Evolutionary conservation across 2,329 filamentous ascomycete genomes (phyloP).

Genomic region (Huntiella bhutanensis): DNA sequence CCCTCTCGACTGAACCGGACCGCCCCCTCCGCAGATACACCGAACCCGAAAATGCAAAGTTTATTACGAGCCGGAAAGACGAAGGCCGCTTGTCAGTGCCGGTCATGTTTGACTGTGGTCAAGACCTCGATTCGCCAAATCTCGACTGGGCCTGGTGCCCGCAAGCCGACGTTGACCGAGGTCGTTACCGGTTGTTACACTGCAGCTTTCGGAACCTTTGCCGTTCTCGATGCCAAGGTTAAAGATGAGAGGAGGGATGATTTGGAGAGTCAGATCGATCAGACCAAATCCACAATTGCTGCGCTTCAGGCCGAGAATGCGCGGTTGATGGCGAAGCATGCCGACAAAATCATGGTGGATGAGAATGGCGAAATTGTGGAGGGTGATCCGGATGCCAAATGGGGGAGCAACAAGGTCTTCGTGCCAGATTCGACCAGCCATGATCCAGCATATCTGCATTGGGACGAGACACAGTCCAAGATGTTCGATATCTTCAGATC

Average conservation of each 20-base stretch:
- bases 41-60: slow-evolving; percentile 35
- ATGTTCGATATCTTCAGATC: slow-evolving; percentile 8
- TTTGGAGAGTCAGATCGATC: slow-evolving; percentile 34
- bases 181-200: slow-evolving; percentile 50
- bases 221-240: slow-evolving; percentile 38
- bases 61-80: slow-evolving; percentile 48
- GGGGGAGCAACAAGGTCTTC: slow-evolving; percentile 4
- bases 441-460: slow-evolving; percentile 9
- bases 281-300: slow-evolving; percentile 12
- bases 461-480: slow-evolving; percentile 8
- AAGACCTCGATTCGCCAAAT: slow-evolving; percentile 23
- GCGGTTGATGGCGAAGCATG: slow-evolving; percentile 7
- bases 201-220: slow-evolving; percentile 45
- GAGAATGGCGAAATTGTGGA: not conserved
- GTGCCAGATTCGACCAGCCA: slow-evolving; percentile 7
- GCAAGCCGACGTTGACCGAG: slow-evolving; percentile 31
- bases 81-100: slow-evolving; percentile 40
- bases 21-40: not conserved
- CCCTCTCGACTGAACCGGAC: not conserved
- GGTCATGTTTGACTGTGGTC: slow-evolving; percentile 35
- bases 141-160: slow-evolving; percentile 29
- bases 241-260: slow-evolving; percentile 40
- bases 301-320: slow-evolving; percentile 11
- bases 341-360: slow-evolving; percentile 1
- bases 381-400: not conserved